Percentiles rank a stretch among this genome's conserved stretches.
Evolutionary conservation across 129 eudicot species (phyloP).

Genomic region (Lactuca saligna): DNA sequence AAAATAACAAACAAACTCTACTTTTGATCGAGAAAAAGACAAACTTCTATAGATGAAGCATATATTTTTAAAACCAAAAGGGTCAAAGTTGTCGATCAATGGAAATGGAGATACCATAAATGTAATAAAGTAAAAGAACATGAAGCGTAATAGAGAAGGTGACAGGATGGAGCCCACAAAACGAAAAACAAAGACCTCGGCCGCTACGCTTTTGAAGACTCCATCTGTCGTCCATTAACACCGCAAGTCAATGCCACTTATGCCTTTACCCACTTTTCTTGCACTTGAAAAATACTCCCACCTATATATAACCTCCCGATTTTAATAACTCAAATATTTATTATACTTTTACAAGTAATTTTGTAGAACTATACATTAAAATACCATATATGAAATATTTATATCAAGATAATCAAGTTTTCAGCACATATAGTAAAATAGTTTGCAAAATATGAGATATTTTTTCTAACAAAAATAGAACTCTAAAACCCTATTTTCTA

Average conservation of each 20-base stretch:
- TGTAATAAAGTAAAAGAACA: background rate
- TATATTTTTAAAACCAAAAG: background rate
- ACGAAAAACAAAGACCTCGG: constrained; percentile 18
- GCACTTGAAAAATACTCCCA: constrained; percentile 27
- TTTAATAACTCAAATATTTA: background rate
- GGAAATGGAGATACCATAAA: background rate
- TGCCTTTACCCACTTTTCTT: constrained; percentile 33
- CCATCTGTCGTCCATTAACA: constrained; percentile 36
- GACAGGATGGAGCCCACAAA: background rate
- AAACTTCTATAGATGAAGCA: background rate
- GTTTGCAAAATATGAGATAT: too few relatives aligned
- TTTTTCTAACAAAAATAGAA: too few relatives aligned
- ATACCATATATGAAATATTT: too few relatives aligned
- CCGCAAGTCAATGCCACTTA: constrained; percentile 44
- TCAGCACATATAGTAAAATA: too few relatives aligned
- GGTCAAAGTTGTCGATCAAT: background rate
- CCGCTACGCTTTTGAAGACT: constrained; percentile 27
- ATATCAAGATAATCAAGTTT: too few relatives aligned
- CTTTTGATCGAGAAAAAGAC: too few relatives aligned
- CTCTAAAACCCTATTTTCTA: too few relatives aligned
- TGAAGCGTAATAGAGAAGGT: constrained; percentile 26
- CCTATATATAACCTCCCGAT: constrained; percentile 3
- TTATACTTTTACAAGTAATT: background rate
- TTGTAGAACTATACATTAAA: too few relatives aligned
- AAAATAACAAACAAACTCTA: too few relatives aligned